Percentiles rank a stretch among this genome's conserved stretches.
Evolutionary conservation across 1,284 basidiomycete species (phyloP).

Genomic region (Dichomitus squalens): DNA sequence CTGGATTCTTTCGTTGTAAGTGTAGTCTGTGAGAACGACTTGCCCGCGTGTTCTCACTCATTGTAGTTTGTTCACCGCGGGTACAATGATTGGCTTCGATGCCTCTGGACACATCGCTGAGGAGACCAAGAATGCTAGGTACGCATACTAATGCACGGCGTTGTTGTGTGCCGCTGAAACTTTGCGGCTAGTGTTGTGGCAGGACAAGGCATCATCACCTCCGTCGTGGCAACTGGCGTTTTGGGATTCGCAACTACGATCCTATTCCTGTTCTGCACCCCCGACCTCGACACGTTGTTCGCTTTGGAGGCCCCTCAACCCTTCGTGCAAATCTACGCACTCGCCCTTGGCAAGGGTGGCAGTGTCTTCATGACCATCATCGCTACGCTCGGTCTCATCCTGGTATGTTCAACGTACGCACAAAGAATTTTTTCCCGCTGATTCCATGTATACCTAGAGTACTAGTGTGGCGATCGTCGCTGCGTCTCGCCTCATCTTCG

Average conservation of each 20-base stretch:
- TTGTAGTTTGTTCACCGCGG: slow-evolving; percentile 76
- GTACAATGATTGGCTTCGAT: slow-evolving; percentile 85
- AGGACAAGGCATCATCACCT: slow-evolving; percentile 76
- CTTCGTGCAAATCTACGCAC: slow-evolving; percentile 82
- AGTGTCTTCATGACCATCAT: slow-evolving; percentile 85
- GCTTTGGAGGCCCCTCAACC: slow-evolving; percentile 80
- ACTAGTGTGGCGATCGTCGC: slow-evolving; percentile 84
- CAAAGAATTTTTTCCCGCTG: slow-evolving; percentile 1
- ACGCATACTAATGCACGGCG: slow-evolving; percentile 4
- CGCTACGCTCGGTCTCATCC: slow-evolving; percentile 75
- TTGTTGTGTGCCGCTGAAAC: neutral
- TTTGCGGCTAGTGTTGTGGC: slow-evolving; percentile 59
- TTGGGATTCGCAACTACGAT: slow-evolving; percentile 77
- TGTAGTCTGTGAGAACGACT: slow-evolving; percentile 7
- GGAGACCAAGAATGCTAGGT: slow-evolving; percentile 87
- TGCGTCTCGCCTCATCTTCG: slow-evolving; percentile 82
- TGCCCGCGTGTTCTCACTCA: neutral
- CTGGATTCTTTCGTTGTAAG: slow-evolving; percentile 79
- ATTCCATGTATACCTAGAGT: slow-evolving; percentile 50
- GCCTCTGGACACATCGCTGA: slow-evolving; percentile 89
- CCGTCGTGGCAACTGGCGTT: slow-evolving; percentile 73
- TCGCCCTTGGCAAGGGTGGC: slow-evolving; percentile 76
- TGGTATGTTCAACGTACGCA: slow-evolving; percentile 49
- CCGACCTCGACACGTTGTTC: slow-evolving; percentile 74
- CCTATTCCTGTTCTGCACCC: slow-evolving; percentile 85